Base-by-base conservation (phyloP, 1,284 basidiomycete species). In the Sutorius eximius region DNA sequence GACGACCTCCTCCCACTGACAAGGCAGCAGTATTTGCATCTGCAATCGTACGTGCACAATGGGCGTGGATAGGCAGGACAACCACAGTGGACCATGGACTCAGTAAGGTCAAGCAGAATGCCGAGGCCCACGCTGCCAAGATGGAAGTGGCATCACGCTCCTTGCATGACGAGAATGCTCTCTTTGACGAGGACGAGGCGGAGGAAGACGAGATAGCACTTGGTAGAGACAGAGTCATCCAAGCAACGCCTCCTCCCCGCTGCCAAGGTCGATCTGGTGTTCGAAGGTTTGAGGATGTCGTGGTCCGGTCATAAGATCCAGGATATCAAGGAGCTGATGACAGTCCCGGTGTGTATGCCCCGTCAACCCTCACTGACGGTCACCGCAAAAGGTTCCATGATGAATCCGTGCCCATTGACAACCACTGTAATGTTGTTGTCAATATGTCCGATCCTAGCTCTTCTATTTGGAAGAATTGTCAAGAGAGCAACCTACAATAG, bases 61-160 rank as follows among this genome's bases (percentile, higher is more conserved):
- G 5, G 24, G 24, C 24, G 24, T 27, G 24, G 24, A 6, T 27
- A 27, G 5, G 24, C 24, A 27, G 24, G 24, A 27, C 24, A 27
- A 27, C 24, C 24, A 27, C 24, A 27, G 24, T 27, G 24, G 24
- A 27, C 24, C 24, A 27, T 4, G 5, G 24, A 27, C n/a, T n/a
- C n/a, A n/a, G n/a, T n/a, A 92, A 92, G 73, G 91, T 96, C 60
- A 93, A 95, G 73, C 87, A 90, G 72, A 90, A 88, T 58, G 87
- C 88, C 2, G 88, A 94, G 69, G 86, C 89, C 61, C 89, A 91
- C 61, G 88, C 91, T 2, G 67, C 88, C 60, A 88, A 92, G 75
- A 92, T 93, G 91, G 90, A 93, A 71, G 88, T 93, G 50, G 81
- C 82, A 40, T 87, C 91, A 57, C 82, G 86, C 61, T 84, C 87